phyloP scores from a whole-genome alignment of 2,329 filamentous ascomycete genomes.

The Penicillium brasilianum region DNA sequence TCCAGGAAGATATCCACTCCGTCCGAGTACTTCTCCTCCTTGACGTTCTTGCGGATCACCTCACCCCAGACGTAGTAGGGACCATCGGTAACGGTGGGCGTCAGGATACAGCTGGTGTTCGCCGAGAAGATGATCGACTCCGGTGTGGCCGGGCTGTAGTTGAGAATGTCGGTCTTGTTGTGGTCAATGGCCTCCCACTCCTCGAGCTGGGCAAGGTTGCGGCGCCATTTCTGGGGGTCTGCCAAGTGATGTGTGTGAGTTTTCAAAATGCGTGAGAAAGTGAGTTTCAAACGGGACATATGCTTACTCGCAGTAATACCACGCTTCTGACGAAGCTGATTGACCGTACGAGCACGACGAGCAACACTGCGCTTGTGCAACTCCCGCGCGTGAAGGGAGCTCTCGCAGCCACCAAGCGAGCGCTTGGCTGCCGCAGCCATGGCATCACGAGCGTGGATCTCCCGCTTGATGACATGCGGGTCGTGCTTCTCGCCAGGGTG shows the following conservation, averaged over 20 bases:
- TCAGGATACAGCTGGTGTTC: slow-evolving; percentile 52
- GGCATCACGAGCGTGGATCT: slow-evolving; percentile 35
- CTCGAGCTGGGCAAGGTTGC: slow-evolving; percentile 44
- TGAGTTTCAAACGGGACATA: neutral
- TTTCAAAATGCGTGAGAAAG: too few relatives aligned
- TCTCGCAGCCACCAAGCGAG: slow-evolving; percentile 33
- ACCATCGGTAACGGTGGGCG: slow-evolving; percentile 51
- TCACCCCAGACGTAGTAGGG: slow-evolving; percentile 55
- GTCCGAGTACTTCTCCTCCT: slow-evolving; percentile 42
- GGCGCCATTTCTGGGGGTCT: slow-evolving; percentile 39
- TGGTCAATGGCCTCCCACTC: slow-evolving; percentile 48
- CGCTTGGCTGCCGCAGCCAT: slow-evolving; percentile 33
- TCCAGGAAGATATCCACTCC: slow-evolving; percentile 53
- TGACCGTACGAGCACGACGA: slow-evolving; percentile 35
- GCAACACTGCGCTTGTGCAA: slow-evolving; percentile 35
- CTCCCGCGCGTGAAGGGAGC: slow-evolving; percentile 28
- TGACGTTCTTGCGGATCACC: slow-evolving; percentile 48
- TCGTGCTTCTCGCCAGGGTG: slow-evolving; percentile 42
- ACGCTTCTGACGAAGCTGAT: slow-evolving; percentile 33
- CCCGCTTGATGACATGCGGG: slow-evolving; percentile 34
- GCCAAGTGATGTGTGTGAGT: neutral
- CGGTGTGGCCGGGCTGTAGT: slow-evolving; percentile 34
- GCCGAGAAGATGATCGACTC: slow-evolving; percentile 45
- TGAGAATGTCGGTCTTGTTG: slow-evolving; percentile 43
- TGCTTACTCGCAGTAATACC: slow-evolving; percentile 35